phyloP scores from a whole-genome alignment of 2,329 filamentous ascomycete genomes.

The Calonectria ilicicola region DNA sequence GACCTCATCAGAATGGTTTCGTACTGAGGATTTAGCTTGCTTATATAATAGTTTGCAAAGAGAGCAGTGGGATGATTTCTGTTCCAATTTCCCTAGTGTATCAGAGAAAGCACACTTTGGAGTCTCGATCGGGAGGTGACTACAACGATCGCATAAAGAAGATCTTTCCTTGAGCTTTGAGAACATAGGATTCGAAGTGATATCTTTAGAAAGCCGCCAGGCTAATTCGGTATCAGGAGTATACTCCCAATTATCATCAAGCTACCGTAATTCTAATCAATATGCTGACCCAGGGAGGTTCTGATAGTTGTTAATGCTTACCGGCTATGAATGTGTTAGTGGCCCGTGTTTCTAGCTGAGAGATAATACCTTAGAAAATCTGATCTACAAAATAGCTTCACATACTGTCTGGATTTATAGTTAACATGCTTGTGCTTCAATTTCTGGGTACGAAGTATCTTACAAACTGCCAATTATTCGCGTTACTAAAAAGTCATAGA shows the following conservation, averaged over 20 bases:
- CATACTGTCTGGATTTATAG: background rate
- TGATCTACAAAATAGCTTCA: background rate
- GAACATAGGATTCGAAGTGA: background rate
- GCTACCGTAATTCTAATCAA: background rate
- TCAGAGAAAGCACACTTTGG: background rate
- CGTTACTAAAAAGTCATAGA: background rate
- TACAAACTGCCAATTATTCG: background rate
- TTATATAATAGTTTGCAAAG: background rate
- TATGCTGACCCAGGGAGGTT: background rate
- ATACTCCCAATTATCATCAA: background rate
- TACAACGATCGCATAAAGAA: background rate
- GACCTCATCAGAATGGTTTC: background rate
- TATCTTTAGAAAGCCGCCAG: background rate
- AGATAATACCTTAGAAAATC: background rate
- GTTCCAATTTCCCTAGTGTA: background rate
- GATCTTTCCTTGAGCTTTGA: fast-evolving
- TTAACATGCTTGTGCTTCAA: background rate
- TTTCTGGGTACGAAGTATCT: background rate
- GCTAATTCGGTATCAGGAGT: background rate
- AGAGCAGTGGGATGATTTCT: background rate
- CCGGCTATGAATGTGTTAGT: background rate
- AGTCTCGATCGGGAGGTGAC: background rate
- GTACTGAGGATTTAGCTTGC: too few species aligned
- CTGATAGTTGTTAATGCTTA: background rate
- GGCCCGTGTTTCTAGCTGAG: too few species aligned